phyloP scores from a whole-genome alignment of 2,329 filamentous ascomycete genomes.

The Neopestalotiopsis sp. region DNA sequence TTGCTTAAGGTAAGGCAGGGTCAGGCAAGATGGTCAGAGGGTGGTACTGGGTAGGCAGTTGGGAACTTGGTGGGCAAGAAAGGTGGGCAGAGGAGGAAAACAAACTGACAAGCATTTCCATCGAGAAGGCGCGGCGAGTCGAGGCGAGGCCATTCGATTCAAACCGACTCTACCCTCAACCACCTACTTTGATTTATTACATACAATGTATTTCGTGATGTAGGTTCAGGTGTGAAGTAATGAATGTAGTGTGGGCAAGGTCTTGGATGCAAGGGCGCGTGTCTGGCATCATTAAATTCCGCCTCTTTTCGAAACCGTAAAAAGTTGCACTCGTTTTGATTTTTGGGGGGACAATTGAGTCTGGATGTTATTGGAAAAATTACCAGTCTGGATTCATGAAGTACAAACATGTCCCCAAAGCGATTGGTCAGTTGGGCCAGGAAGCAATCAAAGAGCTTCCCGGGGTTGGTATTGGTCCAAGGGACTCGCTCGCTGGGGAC shows the following conservation, averaged over 20 bases:
- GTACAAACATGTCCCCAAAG: background rate
- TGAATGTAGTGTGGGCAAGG: background rate
- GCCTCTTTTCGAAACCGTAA: constrained; percentile 1
- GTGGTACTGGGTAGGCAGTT: background rate
- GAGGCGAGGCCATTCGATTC: no score
- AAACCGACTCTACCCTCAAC: no score
- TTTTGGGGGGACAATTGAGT: background rate
- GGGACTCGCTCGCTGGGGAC: constrained; percentile 4
- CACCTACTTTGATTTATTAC: no score
- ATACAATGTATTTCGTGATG: background rate
- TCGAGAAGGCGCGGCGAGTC: background rate
- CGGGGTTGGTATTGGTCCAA: background rate
- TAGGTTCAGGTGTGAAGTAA: no score
- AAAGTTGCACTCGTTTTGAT: background rate
- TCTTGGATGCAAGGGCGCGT: constrained; percentile 10
- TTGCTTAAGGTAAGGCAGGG: background rate
- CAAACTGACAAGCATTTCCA: background rate
- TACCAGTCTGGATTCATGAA: background rate
- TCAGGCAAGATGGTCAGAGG: background rate
- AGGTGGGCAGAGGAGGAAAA: background rate
- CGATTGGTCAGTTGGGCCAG: constrained; percentile 7
- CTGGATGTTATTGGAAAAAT: constrained; percentile 1
- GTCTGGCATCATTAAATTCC: background rate
- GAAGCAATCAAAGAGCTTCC: constrained; percentile 5
- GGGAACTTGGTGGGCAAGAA: background rate